Evolutionary conservation across 169 alveolate species (phyloP).

Genomic region (Cryptosporidium ubiquitum): DNA sequence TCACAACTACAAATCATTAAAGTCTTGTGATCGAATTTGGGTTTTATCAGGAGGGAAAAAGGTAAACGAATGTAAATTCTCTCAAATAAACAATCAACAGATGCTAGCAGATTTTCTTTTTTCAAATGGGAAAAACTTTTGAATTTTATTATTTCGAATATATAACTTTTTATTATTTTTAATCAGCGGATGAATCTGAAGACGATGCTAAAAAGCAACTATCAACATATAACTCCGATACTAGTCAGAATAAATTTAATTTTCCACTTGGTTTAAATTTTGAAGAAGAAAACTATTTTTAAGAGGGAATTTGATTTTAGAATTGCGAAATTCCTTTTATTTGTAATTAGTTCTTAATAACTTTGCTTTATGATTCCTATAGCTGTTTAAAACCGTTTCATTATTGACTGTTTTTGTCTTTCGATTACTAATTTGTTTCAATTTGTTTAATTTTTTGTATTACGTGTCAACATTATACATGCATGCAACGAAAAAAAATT

Average conservation of each 20-base stretch:
- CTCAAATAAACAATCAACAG: conserved; percentile 33
- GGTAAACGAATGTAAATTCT: conserved; percentile 32
- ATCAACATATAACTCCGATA: too few relatives aligned
- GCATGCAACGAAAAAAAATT: not conserved
- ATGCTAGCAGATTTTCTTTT: conserved; percentile 24
- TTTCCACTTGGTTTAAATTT: too few relatives aligned
- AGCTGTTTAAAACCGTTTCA: too few relatives aligned
- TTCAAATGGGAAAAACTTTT: not conserved
- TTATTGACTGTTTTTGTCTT: not conserved
- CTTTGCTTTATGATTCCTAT: too few relatives aligned
- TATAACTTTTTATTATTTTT: too few relatives aligned
- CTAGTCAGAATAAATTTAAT: too few relatives aligned
- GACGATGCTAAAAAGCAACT: too few relatives aligned
- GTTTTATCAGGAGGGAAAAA: conserved; percentile 31
- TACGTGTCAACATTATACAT: not conserved
- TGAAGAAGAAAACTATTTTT: too few relatives aligned
- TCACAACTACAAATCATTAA: conserved; percentile 47
- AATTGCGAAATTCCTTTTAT: not conserved
- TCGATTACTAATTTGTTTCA: too few relatives aligned
- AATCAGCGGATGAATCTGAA: too few relatives aligned
- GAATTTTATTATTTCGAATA: not conserved
- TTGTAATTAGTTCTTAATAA: too few relatives aligned
- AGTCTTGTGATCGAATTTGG: conserved; percentile 33
- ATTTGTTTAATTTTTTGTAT: not conserved
- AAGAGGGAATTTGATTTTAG: not conserved